Percentiles rank a stretch among this genome's conserved stretches.
Evolutionary conservation across 23 red algal species (phyloP).

Genomic region (Gracilaria gracilis): DNA sequence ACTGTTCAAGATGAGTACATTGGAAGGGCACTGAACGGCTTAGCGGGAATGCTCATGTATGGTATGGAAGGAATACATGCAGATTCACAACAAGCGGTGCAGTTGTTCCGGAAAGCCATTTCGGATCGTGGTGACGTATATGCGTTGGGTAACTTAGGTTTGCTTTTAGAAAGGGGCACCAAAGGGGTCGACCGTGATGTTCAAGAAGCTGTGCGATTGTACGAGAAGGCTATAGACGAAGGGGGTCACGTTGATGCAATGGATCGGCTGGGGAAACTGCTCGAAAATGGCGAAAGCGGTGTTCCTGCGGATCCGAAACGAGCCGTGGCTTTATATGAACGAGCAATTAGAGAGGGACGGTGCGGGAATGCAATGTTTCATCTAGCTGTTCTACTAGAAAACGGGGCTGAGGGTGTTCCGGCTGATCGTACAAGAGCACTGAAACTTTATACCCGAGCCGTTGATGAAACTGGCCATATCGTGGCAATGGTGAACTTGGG

Average conservation of each 20-base stretch:
- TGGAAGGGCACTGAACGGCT: neutral
- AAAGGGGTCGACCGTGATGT: too few species aligned
- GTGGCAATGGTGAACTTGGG: constrained; percentile 30
- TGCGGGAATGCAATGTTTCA: constrained; percentile 9
- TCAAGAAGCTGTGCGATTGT: too few species aligned
- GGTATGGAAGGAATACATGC: neutral
- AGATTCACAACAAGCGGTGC: neutral
- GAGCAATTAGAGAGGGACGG: neutral
- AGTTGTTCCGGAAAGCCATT: neutral
- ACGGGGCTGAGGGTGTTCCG: constrained; percentile 20
- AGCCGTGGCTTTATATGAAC: neutral
- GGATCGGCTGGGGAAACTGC: neutral
- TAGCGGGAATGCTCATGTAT: neutral
- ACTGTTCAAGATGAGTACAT: neutral
- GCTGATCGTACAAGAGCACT: neutral
- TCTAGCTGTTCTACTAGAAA: constrained; percentile 22
- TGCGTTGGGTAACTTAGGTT: neutral
- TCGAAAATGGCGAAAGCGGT: neutral
- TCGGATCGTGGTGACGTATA: constrained; percentile 2
- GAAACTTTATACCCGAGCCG: neutral
- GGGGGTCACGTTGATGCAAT: too few species aligned
- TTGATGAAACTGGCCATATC: neutral
- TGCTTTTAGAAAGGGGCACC: too few species aligned
- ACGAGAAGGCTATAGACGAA: too few species aligned
- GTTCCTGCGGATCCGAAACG: constrained; percentile 3